A percentile compares a stretch with the other conserved stretches of the same genome.
Evolutionary conservation across 2,329 filamentous ascomycete genomes (phyloP).

Genomic region (Fusarium penzigii): DNA sequence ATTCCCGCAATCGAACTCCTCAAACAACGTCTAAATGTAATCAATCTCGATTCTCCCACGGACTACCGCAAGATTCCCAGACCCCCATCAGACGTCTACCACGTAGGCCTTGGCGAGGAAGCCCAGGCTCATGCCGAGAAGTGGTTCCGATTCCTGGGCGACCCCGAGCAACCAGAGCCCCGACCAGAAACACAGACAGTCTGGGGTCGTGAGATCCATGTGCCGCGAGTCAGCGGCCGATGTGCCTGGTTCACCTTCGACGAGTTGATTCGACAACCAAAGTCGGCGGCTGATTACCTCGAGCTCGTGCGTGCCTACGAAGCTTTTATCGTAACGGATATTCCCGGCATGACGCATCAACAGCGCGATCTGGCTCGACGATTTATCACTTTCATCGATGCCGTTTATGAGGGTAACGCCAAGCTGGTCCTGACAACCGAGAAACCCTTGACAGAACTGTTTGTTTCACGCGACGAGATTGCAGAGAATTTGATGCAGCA

Average conservation of each 20-base stretch:
- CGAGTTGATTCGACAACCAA: slow-evolving; percentile 85
- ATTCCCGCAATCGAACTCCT: slow-evolving; percentile 93
- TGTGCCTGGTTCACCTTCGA: slow-evolving; percentile 92
- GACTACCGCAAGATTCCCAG: slow-evolving; percentile 97
- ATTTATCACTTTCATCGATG: slow-evolving; percentile 98
- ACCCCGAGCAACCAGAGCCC: slow-evolving; percentile 72
- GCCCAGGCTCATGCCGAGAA: slow-evolving; percentile 83
- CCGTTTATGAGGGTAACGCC: slow-evolving; percentile 89
- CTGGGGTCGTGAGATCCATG: slow-evolving; percentile 88
- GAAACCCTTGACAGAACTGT: slow-evolving; percentile 81
- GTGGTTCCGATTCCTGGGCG: slow-evolving; percentile 94
- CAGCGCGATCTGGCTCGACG: slow-evolving; percentile 85
- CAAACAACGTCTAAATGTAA: slow-evolving; percentile 78
- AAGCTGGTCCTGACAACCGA: slow-evolving; percentile 92
- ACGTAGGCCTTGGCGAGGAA: slow-evolving; percentile 78
- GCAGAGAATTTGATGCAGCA: slow-evolving; percentile 56
- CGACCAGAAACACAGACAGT: slow-evolving; percentile 79
- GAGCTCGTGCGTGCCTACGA: slow-evolving; percentile 90
- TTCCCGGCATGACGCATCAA: slow-evolving; percentile 87
- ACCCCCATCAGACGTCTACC: slow-evolving; percentile 90
- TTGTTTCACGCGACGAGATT: slow-evolving; percentile 73
- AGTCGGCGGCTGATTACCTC: slow-evolving; percentile 91
- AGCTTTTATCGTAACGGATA: slow-evolving; percentile 86
- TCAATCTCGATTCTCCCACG: slow-evolving; percentile 92
- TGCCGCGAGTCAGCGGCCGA: slow-evolving; percentile 83